Base-by-base conservation (phyloP, 2,329 filamentous ascomycete genomes). In the Polytolypa hystricis region DNA sequence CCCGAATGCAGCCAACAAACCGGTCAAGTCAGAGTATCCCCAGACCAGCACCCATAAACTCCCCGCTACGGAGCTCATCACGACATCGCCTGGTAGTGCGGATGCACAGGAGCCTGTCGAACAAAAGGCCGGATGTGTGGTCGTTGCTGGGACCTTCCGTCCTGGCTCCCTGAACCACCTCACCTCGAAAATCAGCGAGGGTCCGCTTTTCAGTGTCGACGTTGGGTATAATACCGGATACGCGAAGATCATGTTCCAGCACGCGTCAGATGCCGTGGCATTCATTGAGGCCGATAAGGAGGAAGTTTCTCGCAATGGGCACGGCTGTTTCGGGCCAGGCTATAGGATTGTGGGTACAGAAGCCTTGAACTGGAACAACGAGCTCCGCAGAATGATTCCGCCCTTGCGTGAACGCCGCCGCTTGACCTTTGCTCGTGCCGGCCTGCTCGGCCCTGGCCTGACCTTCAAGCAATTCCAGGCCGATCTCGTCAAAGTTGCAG, bases 351-450 rank as follows among this genome's bases (percentile, higher is more conserved):
- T 51, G 17, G 34, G 49, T 29, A 52, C 52, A 5, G 48, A 53
- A 33, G 41, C 55, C 15, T 50, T 57, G 32, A 50, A 52, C 20
- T 57, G 57, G 53, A 53, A 54, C 30, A 52, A 54, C 6, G 54
- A 56, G 5, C 45, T 57, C 32, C 48, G 47, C 27, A 52, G 51
- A 19, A 62, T 63, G 60, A 50, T 50, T 23, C 42, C 49, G 37
- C 54, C 53, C 2, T 43, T 48, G 34, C 53, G 56, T 29, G 60
- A 63, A 40, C 54, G 61, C 20, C 59, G 61, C 15, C 58, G 61
- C 34, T 50, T 64, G 29, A 63, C 61, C 4, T 61, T 64, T 48
- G 57, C 55, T 25, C 52, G 58, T 28, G 52, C 56, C 32, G 52
- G 56, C 25, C 48, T 64, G 6, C 60, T 64, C 45, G 52, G 49